Percentiles rank a stretch among this genome's conserved stretches.
These are phyloP conservation scores for Helianthus tuberosus DNA, from an alignment of 129 eudicot species.

Conservation along the genomic window DNA sequence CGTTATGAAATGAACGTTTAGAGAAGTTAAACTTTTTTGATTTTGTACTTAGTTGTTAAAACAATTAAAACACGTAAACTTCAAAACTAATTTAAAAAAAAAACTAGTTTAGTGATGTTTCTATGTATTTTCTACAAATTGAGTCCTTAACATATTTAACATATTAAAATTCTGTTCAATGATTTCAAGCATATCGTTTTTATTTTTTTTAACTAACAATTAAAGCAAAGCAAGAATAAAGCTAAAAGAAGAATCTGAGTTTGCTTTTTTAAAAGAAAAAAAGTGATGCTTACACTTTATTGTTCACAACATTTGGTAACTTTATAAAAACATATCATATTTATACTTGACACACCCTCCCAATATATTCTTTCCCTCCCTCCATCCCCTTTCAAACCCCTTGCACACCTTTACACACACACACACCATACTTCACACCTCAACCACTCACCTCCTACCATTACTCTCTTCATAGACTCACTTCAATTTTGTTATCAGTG, in stretches of 20 bases:
- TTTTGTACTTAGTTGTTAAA: no score
- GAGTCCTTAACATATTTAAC: no score
- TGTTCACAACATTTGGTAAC: neutral
- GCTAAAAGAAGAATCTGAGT: neutral
- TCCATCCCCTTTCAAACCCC: slow-evolving; percentile 16
- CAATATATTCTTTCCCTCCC: slow-evolving; percentile 23
- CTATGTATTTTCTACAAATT: no score
- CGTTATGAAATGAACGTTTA: no score
- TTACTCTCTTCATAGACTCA: slow-evolving; percentile 30
- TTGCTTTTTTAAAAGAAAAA: slow-evolving; percentile 1
- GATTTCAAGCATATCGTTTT: no score
- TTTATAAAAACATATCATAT: neutral
- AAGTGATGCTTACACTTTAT: neutral
- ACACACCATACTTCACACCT: slow-evolving; percentile 27
- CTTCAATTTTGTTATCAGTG: no score
- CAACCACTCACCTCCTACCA: slow-evolving; percentile 35
- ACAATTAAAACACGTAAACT: no score
- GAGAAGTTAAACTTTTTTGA: no score
- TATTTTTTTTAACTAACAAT: neutral
- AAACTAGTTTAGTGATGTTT: no score
- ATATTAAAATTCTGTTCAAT: no score
- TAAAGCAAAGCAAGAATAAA: neutral
- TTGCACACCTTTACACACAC: slow-evolving; percentile 19
- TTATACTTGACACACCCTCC: neutral
- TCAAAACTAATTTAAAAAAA: no score